Evolutionary conservation across 2,329 filamentous ascomycete genomes (phyloP).

Genomic region (Alternaria triticina): DNA sequence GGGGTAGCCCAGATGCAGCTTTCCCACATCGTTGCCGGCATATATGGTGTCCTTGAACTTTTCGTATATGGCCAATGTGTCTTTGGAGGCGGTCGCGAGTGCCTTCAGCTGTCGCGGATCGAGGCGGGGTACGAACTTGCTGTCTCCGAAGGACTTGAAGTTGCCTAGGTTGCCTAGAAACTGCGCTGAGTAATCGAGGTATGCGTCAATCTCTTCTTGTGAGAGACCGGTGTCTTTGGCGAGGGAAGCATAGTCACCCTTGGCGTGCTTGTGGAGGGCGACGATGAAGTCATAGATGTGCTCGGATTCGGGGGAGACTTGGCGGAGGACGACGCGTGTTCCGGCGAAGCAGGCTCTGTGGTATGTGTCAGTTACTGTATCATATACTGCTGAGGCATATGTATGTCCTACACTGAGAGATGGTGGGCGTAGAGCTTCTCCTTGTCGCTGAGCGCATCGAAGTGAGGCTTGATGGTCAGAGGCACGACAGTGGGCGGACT

Average conservation of each 20-base stretch:
- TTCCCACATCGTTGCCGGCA: constrained; percentile 49
- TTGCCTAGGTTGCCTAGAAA: constrained; percentile 63
- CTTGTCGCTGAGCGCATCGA: constrained; percentile 74
- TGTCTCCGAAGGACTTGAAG: constrained; percentile 59
- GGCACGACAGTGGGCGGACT: constrained; percentile 86
- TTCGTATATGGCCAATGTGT: constrained; percentile 50
- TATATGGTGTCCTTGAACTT: constrained; percentile 55
- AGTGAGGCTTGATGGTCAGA: constrained; percentile 91
- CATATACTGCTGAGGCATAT: background rate
- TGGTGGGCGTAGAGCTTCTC: constrained; percentile 91
- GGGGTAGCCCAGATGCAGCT: constrained; percentile 59
- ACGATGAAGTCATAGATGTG: constrained; percentile 63
- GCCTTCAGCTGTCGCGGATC: constrained; percentile 52
- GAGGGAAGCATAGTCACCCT: constrained; percentile 58
- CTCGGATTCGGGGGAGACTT: constrained; percentile 60
- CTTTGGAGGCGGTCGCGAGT: constrained; percentile 50
- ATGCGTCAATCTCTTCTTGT: constrained; percentile 44
- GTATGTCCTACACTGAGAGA: constrained; percentile 43
- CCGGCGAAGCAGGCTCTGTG: constrained; percentile 56
- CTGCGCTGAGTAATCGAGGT: constrained; percentile 49
- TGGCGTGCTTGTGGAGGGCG: constrained; percentile 54
- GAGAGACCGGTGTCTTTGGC: constrained; percentile 52
- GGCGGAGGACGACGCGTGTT: constrained; percentile 60
- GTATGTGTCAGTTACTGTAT: constrained; percentile 1
- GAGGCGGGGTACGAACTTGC: constrained; percentile 60